phyloP scores from a whole-genome alignment of 495 filamentous ascomycete genomes.

The Trichoderma gamsii region DNA sequence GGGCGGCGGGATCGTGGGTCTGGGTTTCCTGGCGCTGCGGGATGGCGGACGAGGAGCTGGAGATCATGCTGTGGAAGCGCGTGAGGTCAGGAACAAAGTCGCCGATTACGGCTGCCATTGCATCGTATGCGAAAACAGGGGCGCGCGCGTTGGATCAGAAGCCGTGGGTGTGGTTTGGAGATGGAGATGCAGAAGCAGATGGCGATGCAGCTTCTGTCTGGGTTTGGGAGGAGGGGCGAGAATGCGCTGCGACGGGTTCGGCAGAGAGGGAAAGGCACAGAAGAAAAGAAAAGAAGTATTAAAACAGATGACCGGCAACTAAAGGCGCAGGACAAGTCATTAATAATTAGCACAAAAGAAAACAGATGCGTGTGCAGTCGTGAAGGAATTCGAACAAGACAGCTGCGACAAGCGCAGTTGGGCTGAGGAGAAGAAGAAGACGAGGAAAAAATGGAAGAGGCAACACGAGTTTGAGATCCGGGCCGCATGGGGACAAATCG shows the following conservation, averaged over 20 bases:
- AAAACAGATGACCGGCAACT: constrained; percentile 4
- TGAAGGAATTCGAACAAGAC: constrained; percentile 22
- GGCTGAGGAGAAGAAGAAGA: constrained; percentile 18
- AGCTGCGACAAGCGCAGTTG: constrained; percentile 13
- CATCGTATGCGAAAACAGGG: constrained; percentile 22
- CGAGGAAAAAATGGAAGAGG: constrained; percentile 7
- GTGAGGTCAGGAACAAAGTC: constrained; percentile 42
- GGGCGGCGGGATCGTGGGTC: constrained; percentile 37
- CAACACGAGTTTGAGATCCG: background rate
- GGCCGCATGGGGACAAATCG: background rate
- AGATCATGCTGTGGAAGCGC: constrained; percentile 43
- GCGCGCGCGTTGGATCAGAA: background rate
- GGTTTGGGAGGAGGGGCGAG: background rate
- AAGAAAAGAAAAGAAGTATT: constrained; percentile 11
- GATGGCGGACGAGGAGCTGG: constrained; percentile 22
- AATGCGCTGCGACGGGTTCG: background rate
- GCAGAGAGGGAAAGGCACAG: constrained; percentile 2
- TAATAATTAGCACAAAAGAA: constrained; percentile 18
- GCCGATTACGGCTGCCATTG: constrained; percentile 45
- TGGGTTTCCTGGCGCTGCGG: constrained; percentile 23
- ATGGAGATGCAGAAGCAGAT: background rate
- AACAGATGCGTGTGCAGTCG: constrained; percentile 17
- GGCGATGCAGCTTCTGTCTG: background rate
- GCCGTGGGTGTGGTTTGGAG: background rate
- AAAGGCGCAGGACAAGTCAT: constrained; percentile 20